Conservation (phyloP, 2,329 filamentous ascomycete genomes). For the Hymenoscyphus fraxineus region DNA sequence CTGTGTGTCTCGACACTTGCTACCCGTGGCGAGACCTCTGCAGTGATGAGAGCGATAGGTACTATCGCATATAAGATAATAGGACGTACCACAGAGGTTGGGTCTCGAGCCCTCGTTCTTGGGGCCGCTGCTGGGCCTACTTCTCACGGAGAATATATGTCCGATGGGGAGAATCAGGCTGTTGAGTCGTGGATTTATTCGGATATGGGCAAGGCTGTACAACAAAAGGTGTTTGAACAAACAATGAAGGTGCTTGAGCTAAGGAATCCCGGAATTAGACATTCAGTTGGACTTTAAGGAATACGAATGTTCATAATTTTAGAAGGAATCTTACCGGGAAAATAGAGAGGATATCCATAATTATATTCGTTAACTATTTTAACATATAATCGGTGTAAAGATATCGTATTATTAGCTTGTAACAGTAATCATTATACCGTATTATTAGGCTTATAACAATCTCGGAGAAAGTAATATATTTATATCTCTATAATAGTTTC, state of each 20-base stretch:
- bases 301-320: too few species aligned
- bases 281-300: too few species aligned
- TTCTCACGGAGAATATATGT: conserved; percentile 28
- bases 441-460: too few species aligned
- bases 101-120: conserved; percentile 39
- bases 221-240: neutral
- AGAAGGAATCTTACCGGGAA: too few species aligned
- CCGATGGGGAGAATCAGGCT: neutral
- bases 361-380: too few species aligned
- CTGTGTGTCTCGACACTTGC: neutral
- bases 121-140: conserved; percentile 35
- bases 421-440: too few species aligned
- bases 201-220: neutral
- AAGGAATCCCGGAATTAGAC: neutral
- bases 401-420: too few species aligned
- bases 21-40: neutral
- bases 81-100: conserved; percentile 42
- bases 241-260: neutral
- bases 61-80: neutral
- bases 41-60: neutral
- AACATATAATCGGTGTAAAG: too few species aligned
- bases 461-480: too few species aligned
- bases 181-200: neutral
- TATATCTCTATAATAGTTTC: too few species aligned
- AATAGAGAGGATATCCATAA: too few species aligned